Evolutionary conservation across 1,139 yeast species (phyloP).

Genomic region (Candida buenavistaensis): DNA sequence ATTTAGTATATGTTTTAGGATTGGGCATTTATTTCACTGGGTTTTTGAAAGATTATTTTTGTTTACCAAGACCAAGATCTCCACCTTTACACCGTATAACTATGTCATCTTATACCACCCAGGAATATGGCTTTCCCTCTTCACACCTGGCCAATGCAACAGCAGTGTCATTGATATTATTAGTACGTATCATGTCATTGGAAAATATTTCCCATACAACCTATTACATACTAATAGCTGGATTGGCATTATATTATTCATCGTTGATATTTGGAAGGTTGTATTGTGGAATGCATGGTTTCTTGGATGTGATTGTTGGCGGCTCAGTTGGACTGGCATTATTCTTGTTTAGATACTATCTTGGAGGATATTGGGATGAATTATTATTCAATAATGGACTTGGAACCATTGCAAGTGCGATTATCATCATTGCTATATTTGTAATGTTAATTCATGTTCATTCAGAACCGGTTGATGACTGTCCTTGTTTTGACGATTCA

Average conservation of each 20-base stretch:
- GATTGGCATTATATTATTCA: conserved; percentile 50
- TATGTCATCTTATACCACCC: conserved; percentile 82
- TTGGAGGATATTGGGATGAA: conserved; percentile 43
- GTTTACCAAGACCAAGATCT: conserved; percentile 88
- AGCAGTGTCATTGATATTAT: conserved; percentile 60
- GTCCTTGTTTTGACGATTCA: conserved; percentile 96
- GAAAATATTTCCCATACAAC: conserved; percentile 9
- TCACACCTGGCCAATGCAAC: conserved; percentile 94
- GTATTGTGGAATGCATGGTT: conserved; percentile 98
- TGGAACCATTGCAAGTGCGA: conserved; percentile 33
- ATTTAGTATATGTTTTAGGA: conserved; percentile 75
- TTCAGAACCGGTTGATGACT: conserved; percentile 86
- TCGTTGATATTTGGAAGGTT: conserved; percentile 78
- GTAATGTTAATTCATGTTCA: conserved; percentile 62
- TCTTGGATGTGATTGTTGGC: conserved; percentile 73
- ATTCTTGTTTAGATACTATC: conserved; percentile 38
- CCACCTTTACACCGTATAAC: conserved; percentile 93
- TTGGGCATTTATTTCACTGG: conserved; percentile 84
- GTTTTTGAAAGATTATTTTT: conserved; percentile 74
- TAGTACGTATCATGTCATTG: conserved; percentile 20
- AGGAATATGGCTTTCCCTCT: conserved; percentile 94
- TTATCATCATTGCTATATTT: conserved; percentile 40
- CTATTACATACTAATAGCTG: conserved; percentile 14
- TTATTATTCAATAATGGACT: conserved; percentile 28
- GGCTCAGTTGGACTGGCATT: conserved; percentile 57